Evolutionary conservation across 139 green algal species (phyloP).

Genomic region (Deuterostichococcus epilithicus): DNA sequence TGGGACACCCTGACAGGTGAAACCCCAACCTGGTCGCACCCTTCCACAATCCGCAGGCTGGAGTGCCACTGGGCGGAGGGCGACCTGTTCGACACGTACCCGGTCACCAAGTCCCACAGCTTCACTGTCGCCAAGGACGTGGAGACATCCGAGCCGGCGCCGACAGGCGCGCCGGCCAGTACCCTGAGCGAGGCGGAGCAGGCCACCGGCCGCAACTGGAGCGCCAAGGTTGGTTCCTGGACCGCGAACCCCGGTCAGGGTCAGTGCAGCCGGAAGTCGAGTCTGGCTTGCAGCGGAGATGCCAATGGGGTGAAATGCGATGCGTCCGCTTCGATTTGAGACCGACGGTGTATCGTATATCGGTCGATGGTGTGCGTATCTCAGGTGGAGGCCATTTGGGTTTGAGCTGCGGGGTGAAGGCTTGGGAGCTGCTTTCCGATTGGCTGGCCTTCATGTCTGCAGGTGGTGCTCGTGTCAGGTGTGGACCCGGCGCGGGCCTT

Average conservation of each 20-base stretch:
- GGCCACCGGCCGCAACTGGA: constrained; percentile 8
- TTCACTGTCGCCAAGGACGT: background rate
- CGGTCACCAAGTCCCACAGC: background rate
- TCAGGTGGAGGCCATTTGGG: too few species aligned
- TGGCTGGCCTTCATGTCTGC: too few species aligned
- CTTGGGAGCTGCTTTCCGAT: background rate
- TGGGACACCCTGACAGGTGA: too few species aligned
- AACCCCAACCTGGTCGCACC: too few species aligned
- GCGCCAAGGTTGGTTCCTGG: background rate
- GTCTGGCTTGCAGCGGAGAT: too few species aligned
- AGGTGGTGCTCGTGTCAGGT: constrained; percentile 42
- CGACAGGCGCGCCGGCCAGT: too few species aligned
- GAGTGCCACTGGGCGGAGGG: background rate
- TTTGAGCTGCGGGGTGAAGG: background rate
- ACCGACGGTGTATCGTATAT: too few species aligned
- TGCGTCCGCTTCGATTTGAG: too few species aligned
- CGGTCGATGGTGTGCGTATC: too few species aligned
- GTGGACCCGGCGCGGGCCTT: constrained; percentile 8
- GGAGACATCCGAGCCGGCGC: background rate
- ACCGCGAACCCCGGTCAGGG: too few species aligned
- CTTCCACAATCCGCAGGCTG: background rate
- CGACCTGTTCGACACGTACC: background rate
- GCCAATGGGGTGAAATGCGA: too few species aligned
- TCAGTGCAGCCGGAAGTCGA: too few species aligned
- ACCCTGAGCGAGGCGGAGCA: background rate